phyloP scores from a whole-genome alignment of 768 basidiomycete genomes.

The Podaxis sp. region DNA sequence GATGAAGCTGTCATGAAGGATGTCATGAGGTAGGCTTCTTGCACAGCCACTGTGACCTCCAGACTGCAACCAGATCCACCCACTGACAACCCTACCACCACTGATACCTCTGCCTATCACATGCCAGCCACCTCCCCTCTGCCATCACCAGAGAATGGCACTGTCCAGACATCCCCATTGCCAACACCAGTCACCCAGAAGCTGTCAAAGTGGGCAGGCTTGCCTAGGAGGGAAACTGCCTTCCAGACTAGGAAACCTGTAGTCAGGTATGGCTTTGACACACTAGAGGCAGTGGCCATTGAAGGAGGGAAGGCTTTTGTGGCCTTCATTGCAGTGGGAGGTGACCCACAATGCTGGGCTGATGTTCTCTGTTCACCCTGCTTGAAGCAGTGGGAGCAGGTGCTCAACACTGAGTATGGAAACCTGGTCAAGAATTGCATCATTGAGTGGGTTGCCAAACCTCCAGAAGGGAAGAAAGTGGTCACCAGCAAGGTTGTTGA shows the following conservation, averaged over 20 bases:
- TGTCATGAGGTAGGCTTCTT: neutral
- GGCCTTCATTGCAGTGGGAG: neutral
- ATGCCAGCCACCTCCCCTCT: too few relatives aligned
- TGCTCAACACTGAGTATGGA: slow-evolving; percentile 14
- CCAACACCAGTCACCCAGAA: neutral
- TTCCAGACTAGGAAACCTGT: neutral
- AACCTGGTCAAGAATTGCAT: slow-evolving; percentile 13
- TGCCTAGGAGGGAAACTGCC: slow-evolving; percentile 7
- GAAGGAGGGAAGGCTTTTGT: neutral
- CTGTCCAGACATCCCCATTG: neutral
- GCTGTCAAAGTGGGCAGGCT: slow-evolving; percentile 10
- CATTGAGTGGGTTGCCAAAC: slow-evolving; percentile 4
- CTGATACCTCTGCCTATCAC: too few relatives aligned
- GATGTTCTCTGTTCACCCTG: neutral
- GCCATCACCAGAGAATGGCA: too few relatives aligned
- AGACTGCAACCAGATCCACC: too few relatives aligned
- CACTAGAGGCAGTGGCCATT: neutral
- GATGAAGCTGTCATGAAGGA: neutral
- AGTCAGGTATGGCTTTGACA: neutral
- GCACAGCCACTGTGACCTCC: too few relatives aligned
- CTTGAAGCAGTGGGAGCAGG: slow-evolving; percentile 17
- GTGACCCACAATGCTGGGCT: neutral
- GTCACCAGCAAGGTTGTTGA: slow-evolving; percentile 21
- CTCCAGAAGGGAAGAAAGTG: slow-evolving; percentile 18
- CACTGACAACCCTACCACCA: neutral